phyloP scores from a whole-genome alignment of 768 basidiomycete genomes.

The Pleurotus eryngii region DNA sequence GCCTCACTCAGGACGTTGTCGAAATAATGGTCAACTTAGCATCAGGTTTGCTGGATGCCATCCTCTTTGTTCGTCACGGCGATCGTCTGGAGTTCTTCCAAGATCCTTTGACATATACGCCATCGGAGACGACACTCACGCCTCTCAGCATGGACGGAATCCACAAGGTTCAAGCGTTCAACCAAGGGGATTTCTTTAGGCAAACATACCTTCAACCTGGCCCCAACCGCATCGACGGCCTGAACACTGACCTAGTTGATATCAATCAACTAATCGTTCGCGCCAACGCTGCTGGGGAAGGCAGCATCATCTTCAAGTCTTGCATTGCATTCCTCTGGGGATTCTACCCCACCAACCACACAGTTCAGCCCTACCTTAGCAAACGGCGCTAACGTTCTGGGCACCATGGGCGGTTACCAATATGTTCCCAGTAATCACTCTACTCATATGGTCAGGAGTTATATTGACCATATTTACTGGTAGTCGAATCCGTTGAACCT shows the following conservation, averaged over 20 bases:
- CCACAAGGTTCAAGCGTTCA: constrained; percentile 13
- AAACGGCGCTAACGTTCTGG: constrained; percentile 41
- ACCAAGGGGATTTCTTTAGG: constrained; percentile 31
- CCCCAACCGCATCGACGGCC: constrained; percentile 35
- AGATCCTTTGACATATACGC: constrained; percentile 7
- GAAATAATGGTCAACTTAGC: constrained; percentile 1
- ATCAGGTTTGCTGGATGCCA: constrained; percentile 5
- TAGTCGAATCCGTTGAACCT: constrained; percentile 44
- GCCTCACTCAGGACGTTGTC: neutral
- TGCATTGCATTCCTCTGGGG: constrained; percentile 52
- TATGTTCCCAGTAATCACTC: constrained; percentile 10
- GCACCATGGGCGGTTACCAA: constrained; percentile 51
- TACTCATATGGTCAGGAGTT: neutral
- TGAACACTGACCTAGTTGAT: constrained; percentile 26
- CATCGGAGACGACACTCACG: constrained; percentile 5
- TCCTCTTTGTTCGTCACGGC: constrained; percentile 10
- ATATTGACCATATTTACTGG: constrained; percentile 8
- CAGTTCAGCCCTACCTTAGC: constrained; percentile 42
- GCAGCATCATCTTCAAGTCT: constrained; percentile 48
- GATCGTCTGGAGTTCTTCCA: constrained; percentile 10
- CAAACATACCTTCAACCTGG: constrained; percentile 37
- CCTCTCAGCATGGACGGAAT: constrained; percentile 4
- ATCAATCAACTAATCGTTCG: constrained; percentile 37
- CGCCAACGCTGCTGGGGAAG: constrained; percentile 53
- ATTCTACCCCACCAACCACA: constrained; percentile 43